phyloP scores from a whole-genome alignment of 2,329 filamentous ascomycete species.

The Stagonosporopsis cucurbitacearum region DNA sequence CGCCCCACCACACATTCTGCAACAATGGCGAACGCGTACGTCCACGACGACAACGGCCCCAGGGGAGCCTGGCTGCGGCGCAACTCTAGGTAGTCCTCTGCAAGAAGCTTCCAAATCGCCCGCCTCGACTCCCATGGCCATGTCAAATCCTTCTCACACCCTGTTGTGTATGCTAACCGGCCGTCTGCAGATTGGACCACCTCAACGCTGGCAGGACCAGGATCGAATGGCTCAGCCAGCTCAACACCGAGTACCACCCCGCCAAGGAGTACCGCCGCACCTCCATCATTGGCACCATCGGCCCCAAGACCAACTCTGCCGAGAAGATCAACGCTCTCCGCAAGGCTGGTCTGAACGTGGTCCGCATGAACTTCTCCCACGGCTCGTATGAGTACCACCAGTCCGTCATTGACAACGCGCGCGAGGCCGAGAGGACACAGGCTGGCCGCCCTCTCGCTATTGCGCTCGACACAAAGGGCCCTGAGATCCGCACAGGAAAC shows the following conservation, averaged over 20 bases:
- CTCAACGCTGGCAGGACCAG: slow-evolving; percentile 75
- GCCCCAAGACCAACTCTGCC: slow-evolving; percentile 97
- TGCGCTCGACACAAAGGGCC: slow-evolving; percentile 85
- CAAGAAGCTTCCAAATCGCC: slow-evolving; percentile 12
- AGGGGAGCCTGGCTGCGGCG: slow-evolving; percentile 16
- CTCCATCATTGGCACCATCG: slow-evolving; percentile 98
- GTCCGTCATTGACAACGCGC: slow-evolving; percentile 95
- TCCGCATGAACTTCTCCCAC: slow-evolving; percentile 99
- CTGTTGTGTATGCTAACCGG: slow-evolving; percentile 16
- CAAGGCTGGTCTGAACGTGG: slow-evolving; percentile 90
- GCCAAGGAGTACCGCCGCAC: slow-evolving; percentile 92
- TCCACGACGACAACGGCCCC: slow-evolving; percentile 13
- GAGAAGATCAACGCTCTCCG: slow-evolving; percentile 97
- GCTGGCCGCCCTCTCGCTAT: slow-evolving; percentile 90
- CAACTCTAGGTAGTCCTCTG: slow-evolving; percentile 10
- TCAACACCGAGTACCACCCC: slow-evolving; percentile 89
- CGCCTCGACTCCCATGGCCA: slow-evolving; percentile 3
- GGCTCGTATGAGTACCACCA: slow-evolving; percentile 96
- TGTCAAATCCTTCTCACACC: background rate
- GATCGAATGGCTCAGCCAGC: slow-evolving; percentile 73
- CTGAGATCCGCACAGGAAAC: slow-evolving; percentile 85
- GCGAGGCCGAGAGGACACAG: slow-evolving; percentile 79
- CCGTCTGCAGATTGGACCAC: slow-evolving; percentile 65
- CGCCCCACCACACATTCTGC: slow-evolving; percentile 16
- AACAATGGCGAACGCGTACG: slow-evolving; percentile 72